Evolutionary conservation across 768 basidiomycete genomes (phyloP), one percentile per base, ranked within the genome.

Genomic region (Trametes coccinea): DNA sequence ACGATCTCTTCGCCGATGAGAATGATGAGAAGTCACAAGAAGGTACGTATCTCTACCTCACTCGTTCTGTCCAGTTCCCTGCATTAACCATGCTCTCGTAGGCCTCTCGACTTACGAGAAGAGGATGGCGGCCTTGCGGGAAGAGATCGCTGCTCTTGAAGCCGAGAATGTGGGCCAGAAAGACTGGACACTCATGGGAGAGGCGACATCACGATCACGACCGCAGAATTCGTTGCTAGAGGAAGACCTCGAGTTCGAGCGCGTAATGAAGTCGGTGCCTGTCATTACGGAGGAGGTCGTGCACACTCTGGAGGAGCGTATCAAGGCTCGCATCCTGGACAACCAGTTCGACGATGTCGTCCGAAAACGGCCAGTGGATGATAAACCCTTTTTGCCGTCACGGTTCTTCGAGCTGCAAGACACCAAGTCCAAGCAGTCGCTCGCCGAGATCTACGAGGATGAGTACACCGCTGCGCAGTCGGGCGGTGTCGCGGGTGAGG

Each of bases 391-490:
- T 80, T 78, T 98, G 0, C 93, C 96, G 0, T 97, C 94, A 0
- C 85, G 90, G 34, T 79, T 92, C 58, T 85, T 97, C 60, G 95
- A 98, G 71, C 77, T 98, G 8, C 87, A 93, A 72, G 95, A 96
- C 69, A 87, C 85, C 3, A 92, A 95, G 71, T 95, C 92, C 7
- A 79, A 84, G 4, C 89, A 93, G 71, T 95, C 92, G 0, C 83
- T 99, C 48, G 95, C 95, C 13, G 91, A 98, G 76, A 92, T 99
- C 43, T 98, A 98, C 75, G 97, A 97, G 71, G 88, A 91, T 48
- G 95, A 95, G 60, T 99, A 90, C 73, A 80, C 87, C 41, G 86
- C 88, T 5, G 83, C 84, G 39, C 84, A 87, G 64, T 76, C 79
- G 0, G 86, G 83, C 13, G 84, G 79, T 5, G 73, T 77, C 2